Evolutionary conservation across 2,329 filamentous ascomycete genomes (phyloP).

Genomic region (Fusarium sp.): DNA sequence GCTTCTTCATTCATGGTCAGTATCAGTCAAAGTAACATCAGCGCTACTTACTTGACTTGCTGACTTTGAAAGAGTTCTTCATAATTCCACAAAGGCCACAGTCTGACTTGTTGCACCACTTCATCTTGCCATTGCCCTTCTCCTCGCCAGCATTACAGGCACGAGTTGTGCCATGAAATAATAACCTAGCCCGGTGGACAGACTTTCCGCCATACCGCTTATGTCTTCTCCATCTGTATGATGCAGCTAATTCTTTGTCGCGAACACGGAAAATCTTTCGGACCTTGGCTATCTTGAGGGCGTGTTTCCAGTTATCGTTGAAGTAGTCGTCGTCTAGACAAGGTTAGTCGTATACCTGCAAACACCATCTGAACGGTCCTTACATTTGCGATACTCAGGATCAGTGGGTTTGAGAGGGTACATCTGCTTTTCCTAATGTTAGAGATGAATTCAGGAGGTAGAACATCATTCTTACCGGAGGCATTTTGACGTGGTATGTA

Average conservation of each 20-base stretch:
- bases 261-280: not conserved
- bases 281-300: not conserved
- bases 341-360: not conserved
- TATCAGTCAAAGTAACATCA: fast-evolving
- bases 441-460: fast-evolving
- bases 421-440: not conserved
- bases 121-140: not conserved
- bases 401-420: not conserved
- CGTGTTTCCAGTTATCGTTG: not conserved
- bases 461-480: not conserved
- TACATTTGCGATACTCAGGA: not conserved
- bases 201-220: not conserved
- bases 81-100: not conserved
- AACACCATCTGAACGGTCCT: too few relatives aligned
- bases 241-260: fast-evolving
- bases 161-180: not conserved
- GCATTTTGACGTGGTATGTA: not conserved
- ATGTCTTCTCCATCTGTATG: not conserved
- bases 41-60: not conserved
- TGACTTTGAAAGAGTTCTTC: not conserved
- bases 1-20: not conserved
- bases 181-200: too few relatives aligned
- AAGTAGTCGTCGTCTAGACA: not conserved
- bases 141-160: not conserved
- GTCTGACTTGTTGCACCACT: not conserved